phyloP scores from a whole-genome alignment of 1,284 basidiomycete genomes.

The Cronartium quercuum region DNA sequence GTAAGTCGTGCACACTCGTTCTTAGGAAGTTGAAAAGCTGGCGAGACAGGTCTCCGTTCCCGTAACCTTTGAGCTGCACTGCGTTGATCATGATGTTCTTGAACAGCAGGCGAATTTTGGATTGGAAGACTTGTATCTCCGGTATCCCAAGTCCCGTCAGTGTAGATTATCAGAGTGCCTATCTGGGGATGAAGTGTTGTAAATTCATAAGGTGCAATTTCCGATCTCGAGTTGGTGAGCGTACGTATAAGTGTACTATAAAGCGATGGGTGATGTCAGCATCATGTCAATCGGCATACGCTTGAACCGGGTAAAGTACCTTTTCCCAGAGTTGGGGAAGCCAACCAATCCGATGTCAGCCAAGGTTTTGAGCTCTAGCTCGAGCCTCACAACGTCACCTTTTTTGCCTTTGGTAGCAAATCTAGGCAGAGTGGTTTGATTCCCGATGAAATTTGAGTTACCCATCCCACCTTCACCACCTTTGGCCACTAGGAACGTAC shows the following conservation, averaged over 20 bases:
- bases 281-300: constrained; percentile 53
- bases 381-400: constrained; percentile 74
- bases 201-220: constrained; percentile 86
- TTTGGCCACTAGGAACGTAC: constrained; percentile 60
- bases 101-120: constrained; percentile 38
- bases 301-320: constrained; percentile 40
- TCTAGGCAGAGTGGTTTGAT: constrained; percentile 49
- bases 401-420: constrained; percentile 59
- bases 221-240: constrained; percentile 76
- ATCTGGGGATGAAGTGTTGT: constrained; percentile 92
- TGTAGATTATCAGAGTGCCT: constrained; percentile 74
- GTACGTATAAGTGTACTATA: constrained; percentile 71
- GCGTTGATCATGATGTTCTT: constrained; percentile 49
- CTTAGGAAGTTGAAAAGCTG: constrained; percentile 33
- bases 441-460: constrained; percentile 58
- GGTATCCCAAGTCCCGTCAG: constrained; percentile 63
- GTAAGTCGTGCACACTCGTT: constrained; percentile 75
- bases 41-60: constrained; percentile 11
- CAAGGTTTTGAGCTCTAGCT: constrained; percentile 87
- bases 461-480: constrained; percentile 83
- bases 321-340: constrained; percentile 77
- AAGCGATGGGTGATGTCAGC: constrained; percentile 50
- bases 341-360: constrained; percentile 94
- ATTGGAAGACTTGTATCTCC: constrained; percentile 41
- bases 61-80: constrained; percentile 49